Evolutionary conservation across 1,139 yeast genomes (phyloP).

Genomic region (Nakaseomyces nivariensis): DNA sequence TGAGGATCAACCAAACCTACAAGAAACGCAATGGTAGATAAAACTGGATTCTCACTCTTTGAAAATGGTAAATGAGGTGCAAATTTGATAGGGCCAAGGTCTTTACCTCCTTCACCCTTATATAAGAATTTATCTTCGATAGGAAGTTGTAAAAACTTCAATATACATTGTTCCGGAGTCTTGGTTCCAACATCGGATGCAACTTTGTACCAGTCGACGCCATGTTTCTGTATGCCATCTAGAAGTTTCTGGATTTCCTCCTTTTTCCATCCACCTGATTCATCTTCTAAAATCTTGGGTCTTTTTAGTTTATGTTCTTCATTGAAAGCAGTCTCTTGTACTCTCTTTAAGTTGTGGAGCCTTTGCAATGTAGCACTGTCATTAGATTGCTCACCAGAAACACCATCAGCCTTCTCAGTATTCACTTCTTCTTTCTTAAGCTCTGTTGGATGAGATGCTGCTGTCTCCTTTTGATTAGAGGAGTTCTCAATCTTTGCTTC

Average conservation of each 20-base stretch:
- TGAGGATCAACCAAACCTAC: conserved; percentile 82
- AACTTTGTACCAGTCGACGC: conserved; percentile 67
- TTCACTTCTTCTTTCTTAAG: background rate
- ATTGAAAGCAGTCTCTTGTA: conserved; percentile 5
- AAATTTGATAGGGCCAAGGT: conserved; percentile 67
- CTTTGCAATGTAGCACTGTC: background rate
- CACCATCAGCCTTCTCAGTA: background rate
- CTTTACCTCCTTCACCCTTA: conserved; percentile 30
- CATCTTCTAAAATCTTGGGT: conserved; percentile 32
- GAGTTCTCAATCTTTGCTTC: conserved; percentile 8
- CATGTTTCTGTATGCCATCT: conserved; percentile 49
- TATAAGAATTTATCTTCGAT: conserved; percentile 64
- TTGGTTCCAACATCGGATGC: conserved; percentile 55
- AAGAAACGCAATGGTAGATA: conserved; percentile 80
- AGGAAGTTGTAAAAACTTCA: conserved; percentile 71
- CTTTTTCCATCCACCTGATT: conserved; percentile 52
- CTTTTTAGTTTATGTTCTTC: conserved; percentile 30
- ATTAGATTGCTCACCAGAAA: background rate
- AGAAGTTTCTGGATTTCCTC: conserved; percentile 50
- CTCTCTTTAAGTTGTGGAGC: background rate
- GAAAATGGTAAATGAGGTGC: conserved; percentile 79
- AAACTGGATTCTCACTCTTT: conserved; percentile 82
- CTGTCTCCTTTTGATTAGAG: conserved; percentile 5
- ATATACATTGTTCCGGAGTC: conserved; percentile 72
- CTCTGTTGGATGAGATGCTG: background rate